These are phyloP conservation scores for Bruguiera hainesii DNA, from an alignment of 441 rosid genomes.

Conservation along the genomic window DNA sequence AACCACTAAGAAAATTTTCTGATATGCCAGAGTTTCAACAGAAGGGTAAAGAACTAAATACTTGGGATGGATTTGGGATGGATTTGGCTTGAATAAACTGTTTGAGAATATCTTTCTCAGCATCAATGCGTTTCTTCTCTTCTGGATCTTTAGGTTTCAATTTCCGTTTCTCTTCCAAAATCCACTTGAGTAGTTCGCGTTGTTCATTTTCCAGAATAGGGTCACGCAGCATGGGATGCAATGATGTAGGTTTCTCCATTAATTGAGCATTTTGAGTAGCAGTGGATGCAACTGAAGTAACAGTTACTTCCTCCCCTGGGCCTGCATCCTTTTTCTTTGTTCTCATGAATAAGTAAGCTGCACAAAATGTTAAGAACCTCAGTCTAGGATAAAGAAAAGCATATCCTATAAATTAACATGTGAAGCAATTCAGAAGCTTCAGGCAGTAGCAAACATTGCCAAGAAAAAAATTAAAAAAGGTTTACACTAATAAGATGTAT, in stretches of 20 bases:
- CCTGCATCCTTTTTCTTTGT: constrained; percentile 56
- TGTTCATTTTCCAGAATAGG: constrained; percentile 67
- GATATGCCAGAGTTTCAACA: not conserved
- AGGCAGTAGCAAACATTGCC: not conserved
- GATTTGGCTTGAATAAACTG: constrained; percentile 70
- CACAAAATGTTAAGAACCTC: constrained; percentile 14
- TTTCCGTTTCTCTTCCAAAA: constrained; percentile 92
- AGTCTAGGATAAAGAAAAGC: constrained; percentile 15
- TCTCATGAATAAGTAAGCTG: constrained; percentile 74
- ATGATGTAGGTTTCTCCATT: constrained; percentile 27
- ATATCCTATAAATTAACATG: constrained; percentile 12
- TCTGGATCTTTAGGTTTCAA: constrained; percentile 55
- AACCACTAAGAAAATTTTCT: no score
- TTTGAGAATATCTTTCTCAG: constrained; percentile 82
- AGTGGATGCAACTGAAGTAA: constrained; percentile 25
- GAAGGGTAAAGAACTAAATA: constrained; percentile 22
- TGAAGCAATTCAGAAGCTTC: constrained; percentile 8
- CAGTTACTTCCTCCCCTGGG: constrained; percentile 40
- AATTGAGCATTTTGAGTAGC: constrained; percentile 24
- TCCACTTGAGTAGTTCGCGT: constrained; percentile 82
- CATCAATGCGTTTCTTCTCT: constrained; percentile 73
- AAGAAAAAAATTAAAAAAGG: no score
- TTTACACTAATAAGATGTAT: no score
- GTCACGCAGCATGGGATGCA: constrained; percentile 37
- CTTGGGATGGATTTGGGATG: constrained; percentile 62